These are phyloP conservation scores for Digitaria exilis DNA, from an alignment of 202 grass and related monocot species.

Conservation along the genomic window DNA sequence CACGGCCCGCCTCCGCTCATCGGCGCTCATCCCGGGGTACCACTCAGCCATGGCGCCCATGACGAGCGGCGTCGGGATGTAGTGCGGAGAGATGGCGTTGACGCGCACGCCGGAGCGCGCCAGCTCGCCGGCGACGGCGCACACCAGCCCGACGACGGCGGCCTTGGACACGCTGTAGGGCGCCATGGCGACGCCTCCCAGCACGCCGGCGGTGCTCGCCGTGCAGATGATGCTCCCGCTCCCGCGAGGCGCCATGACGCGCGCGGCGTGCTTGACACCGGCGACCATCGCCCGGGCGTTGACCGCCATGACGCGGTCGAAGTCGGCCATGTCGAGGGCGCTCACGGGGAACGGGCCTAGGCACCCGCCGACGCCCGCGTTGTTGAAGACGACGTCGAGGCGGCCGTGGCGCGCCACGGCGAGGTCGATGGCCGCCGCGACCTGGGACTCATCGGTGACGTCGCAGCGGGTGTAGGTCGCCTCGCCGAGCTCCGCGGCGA, in stretches of 20 bases:
- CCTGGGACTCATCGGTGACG: too few relatives aligned
- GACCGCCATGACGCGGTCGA: slow-evolving; percentile 47
- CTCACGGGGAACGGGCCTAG: too few relatives aligned
- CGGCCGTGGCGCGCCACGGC: too few relatives aligned
- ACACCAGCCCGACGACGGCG: slow-evolving; percentile 21
- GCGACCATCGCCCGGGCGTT: slow-evolving; percentile 19
- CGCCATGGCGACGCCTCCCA: slow-evolving; percentile 34
- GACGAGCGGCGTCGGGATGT: slow-evolving; percentile 40
- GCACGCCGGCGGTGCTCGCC: slow-evolving; percentile 27
- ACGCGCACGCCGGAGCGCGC: too few relatives aligned
- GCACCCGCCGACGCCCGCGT: too few relatives aligned
- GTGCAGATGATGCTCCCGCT: slow-evolving; percentile 35
- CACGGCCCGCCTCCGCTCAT: background rate
- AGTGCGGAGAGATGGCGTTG: slow-evolving; percentile 59
- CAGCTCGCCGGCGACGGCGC: too few relatives aligned
- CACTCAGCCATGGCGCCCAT: background rate
- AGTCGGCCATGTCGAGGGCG: too few relatives aligned
- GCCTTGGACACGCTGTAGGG: slow-evolving; percentile 16
- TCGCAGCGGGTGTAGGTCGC: too few relatives aligned
- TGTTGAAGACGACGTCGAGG: too few relatives aligned
- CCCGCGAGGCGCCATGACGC: background rate
- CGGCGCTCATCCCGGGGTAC: background rate
- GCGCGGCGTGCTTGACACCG: slow-evolving; percentile 42
- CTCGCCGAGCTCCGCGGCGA: too few relatives aligned
- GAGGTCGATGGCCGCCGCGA: too few relatives aligned